Conservation (phyloP, 2,329 filamentous ascomycete species). For the Catunica adiposa region DNA sequence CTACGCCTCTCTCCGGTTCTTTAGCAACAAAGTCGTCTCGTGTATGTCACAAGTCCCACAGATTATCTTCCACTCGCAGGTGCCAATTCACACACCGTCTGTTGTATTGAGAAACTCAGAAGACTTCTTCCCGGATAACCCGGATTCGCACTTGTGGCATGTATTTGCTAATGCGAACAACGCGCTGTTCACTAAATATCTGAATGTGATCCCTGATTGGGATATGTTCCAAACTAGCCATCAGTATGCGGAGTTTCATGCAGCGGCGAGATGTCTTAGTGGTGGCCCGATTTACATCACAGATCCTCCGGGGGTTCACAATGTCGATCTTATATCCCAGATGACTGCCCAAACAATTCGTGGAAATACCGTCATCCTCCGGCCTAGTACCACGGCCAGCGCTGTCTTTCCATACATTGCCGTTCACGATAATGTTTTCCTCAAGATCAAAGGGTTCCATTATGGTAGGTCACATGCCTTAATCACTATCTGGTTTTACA, state of each 20-base stretch:
- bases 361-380: conserved; percentile 63
- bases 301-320: conserved; percentile 68
- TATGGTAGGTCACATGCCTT: conserved; percentile 32
- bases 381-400: conserved; percentile 59
- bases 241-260: conserved; percentile 66
- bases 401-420: conserved; percentile 56
- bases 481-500: conserved; percentile 5
- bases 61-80: conserved; percentile 68
- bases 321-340: conserved; percentile 56
- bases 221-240: conserved; percentile 53
- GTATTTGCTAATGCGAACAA: conserved; percentile 91
- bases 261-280: conserved; percentile 73
- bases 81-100: conserved; percentile 57
- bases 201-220: conserved; percentile 77
- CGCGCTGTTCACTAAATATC: conserved; percentile 59
- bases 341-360: conserved; percentile 61
- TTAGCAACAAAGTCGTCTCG: conserved; percentile 62
- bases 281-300: conserved; percentile 93
- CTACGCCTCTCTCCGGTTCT: conserved; percentile 58
- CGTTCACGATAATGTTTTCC: conserved; percentile 55
- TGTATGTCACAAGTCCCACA: conserved; percentile 91
- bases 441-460: conserved; percentile 63
- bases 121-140: conserved; percentile 77
- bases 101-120: conserved; percentile 72
- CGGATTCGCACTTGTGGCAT: conserved; percentile 79